Evolutionary conservation across 2,329 filamentous ascomycete species (phyloP).

Genomic region (Helotiales sp.): DNA sequence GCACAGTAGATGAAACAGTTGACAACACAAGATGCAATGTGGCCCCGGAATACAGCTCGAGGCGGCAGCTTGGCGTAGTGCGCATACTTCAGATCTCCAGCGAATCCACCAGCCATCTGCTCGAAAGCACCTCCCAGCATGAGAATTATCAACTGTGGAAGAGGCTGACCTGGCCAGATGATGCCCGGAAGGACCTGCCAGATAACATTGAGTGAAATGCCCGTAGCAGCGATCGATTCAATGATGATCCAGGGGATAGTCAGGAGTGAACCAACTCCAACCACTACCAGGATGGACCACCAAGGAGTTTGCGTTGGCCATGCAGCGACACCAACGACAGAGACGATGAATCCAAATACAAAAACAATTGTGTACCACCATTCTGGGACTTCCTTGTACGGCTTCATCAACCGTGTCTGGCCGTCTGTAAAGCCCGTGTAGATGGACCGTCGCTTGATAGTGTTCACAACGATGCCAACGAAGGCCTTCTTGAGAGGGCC

Average conservation of each 20-base stretch:
- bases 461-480: conserved; percentile 33
- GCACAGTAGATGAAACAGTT: conserved; percentile 23
- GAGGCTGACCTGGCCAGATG: conserved; percentile 14
- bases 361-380: conserved; percentile 56
- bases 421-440: conserved; percentile 52
- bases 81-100: conserved; percentile 44
- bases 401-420: conserved; percentile 58
- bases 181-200: conserved; percentile 21
- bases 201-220: conserved; percentile 41
- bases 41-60: conserved; percentile 44
- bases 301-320: conserved; percentile 52
- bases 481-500: conserved; percentile 44
- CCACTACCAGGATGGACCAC: conserved; percentile 56
- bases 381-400: conserved; percentile 58
- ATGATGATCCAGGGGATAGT: conserved; percentile 54
- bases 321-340: conserved; percentile 47
- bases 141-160: conserved; percentile 15
- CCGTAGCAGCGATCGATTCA: conserved; percentile 54
- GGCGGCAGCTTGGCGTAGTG: conserved; percentile 45
- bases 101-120: conserved; percentile 35
- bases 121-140: conserved; percentile 37
- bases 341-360: conserved; percentile 48
- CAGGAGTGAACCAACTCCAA: conserved; percentile 52
- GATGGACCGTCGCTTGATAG: conserved; percentile 12
- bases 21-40: conserved; percentile 19